These are phyloP conservation scores for Penicillium sp. DNA, from an alignment of 2,329 filamentous ascomycete genomes.

Conservation along the genomic window DNA sequence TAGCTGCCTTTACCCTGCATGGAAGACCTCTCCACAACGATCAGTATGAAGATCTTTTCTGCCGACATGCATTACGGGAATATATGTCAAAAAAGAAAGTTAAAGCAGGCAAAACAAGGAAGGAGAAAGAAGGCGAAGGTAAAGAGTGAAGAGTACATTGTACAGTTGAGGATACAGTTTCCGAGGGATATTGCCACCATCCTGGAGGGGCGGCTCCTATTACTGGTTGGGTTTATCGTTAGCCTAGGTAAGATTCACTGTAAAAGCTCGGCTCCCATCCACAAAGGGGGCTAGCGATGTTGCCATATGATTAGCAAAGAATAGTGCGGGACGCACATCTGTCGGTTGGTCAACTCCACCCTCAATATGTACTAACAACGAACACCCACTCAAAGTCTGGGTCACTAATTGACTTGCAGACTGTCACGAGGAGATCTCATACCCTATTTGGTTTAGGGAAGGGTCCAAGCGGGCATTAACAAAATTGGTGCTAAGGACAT, in stretches of 20 bases:
- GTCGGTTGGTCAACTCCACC: neutral
- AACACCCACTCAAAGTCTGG: neutral
- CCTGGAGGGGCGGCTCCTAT: neutral
- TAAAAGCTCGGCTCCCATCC: neutral
- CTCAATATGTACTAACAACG: neutral
- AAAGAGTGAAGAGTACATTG: neutral
- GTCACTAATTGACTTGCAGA: neutral
- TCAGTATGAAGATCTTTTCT: neutral
- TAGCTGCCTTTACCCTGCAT: conserved; percentile 8
- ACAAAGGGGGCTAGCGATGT: neutral
- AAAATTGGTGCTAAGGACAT: neutral
- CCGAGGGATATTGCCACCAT: neutral
- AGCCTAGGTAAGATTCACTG: neutral
- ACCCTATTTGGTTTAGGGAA: neutral
- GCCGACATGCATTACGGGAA: neutral
- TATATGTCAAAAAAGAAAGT: neutral
- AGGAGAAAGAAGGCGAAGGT: neutral
- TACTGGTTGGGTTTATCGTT: neutral
- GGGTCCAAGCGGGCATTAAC: neutral
- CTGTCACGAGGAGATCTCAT: neutral
- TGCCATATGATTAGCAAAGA: neutral
- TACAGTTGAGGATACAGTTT: neutral
- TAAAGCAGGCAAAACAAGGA: neutral
- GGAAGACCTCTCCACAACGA: neutral
- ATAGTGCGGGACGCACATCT: neutral